Evolutionary conservation across 1,139 yeast genomes (phyloP), one percentile per base, ranked within the genome.

Genomic region (Kodamaea ohmeri): DNA sequence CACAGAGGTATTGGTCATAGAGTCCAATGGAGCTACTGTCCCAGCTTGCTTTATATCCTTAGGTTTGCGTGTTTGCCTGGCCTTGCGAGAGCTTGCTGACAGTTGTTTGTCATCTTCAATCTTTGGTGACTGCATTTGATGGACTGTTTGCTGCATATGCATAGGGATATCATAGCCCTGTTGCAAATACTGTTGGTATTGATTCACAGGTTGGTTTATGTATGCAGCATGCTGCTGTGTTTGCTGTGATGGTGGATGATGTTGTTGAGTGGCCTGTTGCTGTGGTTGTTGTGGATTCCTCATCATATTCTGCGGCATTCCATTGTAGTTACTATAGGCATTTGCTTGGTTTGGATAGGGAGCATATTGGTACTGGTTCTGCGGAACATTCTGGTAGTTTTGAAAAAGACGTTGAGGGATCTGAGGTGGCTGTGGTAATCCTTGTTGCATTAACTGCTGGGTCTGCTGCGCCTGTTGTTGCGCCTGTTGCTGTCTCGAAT

Each of bases 341-440:
- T 33, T 30, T 3, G 37, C 41, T 19, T 39, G 48, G 19, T 37
- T 39, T 3, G 36, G 40, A 19, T 34, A 42, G 22, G 42, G 37
- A 5, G 39, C 16, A 24, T 42, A 47, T 16, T 42, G 50, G 29
- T 40, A 46, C 22, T 49, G 51, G 34, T 43, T 47, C 8, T 41
- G 42, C 1, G 48, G 43, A 7, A 44, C 34, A 8, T 35, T 19
- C 29, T 45, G 49, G 33, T 45, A 49, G 31, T 47, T 47, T 31
- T 47, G 52, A 24, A 44, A 49, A 12, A 47, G 26, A 7, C 51
- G 25, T 29, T 48, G 52, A 4, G 45, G 46, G 7, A 47, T 36
- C n/a, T 36, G 40, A 6, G 43, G 38, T 3, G 47, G 43, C 27
- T 47, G 50, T 5, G 51, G 44, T 12, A 43, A 29, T n/a, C 32